Evolutionary conservation across 2,329 filamentous ascomycete species (phyloP).

Genomic region (Ceratocystis destructans): DNA sequence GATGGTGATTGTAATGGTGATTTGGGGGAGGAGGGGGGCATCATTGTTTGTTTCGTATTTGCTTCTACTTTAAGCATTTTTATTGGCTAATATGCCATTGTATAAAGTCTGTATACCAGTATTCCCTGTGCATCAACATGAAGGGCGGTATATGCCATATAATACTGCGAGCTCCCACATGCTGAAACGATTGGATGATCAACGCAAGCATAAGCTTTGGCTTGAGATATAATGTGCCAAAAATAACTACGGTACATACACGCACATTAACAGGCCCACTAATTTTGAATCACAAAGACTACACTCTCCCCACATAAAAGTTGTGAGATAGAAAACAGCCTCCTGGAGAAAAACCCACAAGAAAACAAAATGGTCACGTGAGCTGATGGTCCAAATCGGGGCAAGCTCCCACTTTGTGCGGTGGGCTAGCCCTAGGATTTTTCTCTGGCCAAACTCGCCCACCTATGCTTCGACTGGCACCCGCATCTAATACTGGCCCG

Average conservation of each 20-base stretch:
- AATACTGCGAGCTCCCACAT: no score
- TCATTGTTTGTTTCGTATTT: background rate
- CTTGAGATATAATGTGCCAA: background rate
- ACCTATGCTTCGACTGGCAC: conserved; percentile 16
- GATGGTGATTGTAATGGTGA: background rate
- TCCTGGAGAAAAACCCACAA: background rate
- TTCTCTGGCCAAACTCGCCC: conserved; percentile 17
- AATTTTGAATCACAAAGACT: background rate
- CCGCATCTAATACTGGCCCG: conserved; percentile 18
- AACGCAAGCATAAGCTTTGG: no score
- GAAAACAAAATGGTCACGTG: conserved; percentile 10
- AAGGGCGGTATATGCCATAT: no score
- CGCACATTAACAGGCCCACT: background rate
- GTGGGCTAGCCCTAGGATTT: conserved; percentile 17
- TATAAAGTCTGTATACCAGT: background rate
- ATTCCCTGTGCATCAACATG: background rate
- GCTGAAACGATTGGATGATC: no score
- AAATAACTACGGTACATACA: background rate
- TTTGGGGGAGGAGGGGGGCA: background rate
- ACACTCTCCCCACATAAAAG: background rate
- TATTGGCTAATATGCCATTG: background rate
- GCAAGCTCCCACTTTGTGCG: conserved; percentile 15
- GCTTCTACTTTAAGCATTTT: background rate
- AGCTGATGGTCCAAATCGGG: conserved; percentile 6
- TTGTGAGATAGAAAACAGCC: background rate